Conservation (phyloP, 352 stramenopile species). For the Pilasporangium apinafurcum region DNA sequence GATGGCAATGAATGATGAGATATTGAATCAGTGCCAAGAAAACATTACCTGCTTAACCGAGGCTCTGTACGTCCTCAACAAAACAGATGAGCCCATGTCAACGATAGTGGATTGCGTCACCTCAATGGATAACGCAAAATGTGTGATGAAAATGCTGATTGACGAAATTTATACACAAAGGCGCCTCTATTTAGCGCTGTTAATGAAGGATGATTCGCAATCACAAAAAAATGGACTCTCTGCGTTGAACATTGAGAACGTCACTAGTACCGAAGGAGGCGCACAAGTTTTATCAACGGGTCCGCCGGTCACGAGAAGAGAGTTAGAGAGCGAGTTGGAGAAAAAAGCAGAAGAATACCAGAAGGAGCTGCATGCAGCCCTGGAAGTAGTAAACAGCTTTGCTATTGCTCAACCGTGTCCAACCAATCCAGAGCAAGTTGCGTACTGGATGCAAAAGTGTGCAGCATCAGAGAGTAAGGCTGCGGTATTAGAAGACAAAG, state of each 20-base stretch:
- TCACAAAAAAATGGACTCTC: neutral
- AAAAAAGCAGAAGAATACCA: constrained; percentile 21
- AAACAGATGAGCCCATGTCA: neutral
- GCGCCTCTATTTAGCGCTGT: constrained; percentile 25
- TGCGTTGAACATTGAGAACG: no score
- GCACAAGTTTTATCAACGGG: no score
- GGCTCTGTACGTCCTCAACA: constrained; percentile 17
- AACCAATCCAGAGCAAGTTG: constrained; percentile 7
- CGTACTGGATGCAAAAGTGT: constrained; percentile 7
- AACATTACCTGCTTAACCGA: constrained; percentile 48
- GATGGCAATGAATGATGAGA: constrained; percentile 50
- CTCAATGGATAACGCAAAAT: constrained; percentile 34
- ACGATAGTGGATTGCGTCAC: constrained; percentile 35
- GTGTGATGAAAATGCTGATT: constrained; percentile 39
- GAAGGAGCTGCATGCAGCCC: constrained; percentile 18
- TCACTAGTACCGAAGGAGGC: no score
- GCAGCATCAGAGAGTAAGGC: constrained; percentile 10
- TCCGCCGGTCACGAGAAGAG: neutral
- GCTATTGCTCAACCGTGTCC: constrained; percentile 4
- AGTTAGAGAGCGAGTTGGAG: constrained; percentile 11
- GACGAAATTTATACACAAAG: constrained; percentile 49
- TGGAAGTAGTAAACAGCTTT: constrained; percentile 30
- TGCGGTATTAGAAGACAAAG: constrained; percentile 12
- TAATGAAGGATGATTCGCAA: constrained; percentile 15
- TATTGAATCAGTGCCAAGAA: constrained; percentile 49